Evolutionary conservation across 2,329 filamentous ascomycete genomes (phyloP), one percentile per base, ranked within the genome.

Genomic region (Fusarium sp.): DNA sequence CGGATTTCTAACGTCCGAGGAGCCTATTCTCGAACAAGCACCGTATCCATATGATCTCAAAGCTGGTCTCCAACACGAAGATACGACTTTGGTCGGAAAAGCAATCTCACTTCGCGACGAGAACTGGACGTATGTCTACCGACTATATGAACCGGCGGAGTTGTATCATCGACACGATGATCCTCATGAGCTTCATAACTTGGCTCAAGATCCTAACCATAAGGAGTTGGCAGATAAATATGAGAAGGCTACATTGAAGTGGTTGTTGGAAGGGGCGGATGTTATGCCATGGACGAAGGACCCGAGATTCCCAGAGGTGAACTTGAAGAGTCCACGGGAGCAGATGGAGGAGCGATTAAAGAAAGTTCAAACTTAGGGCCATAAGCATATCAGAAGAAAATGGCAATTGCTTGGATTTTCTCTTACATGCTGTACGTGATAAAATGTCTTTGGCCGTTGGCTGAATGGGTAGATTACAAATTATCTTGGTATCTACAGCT

Each of bases 41-140:
- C 78, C 79, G 0, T 85, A 80, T 34, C 82, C 82, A 0, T 85
- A 84, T 55, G 83, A 84, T 49, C 78, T 85, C 48, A 85, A 85
- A 63, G 78, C 78, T 0, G 76, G 73, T 0, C 76, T 85, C 7
- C 83, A 85, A 64, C 82, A 85, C 60, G 77, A 83, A 13, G 80
- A 85, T 49, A 82, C 82, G 0, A 74, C 73, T 0, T 60, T 84
- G 0, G 82, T 83, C 0, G 83, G 83, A 0, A 84, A 84, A 51
- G 79, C 81, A 1, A 78, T 84, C 1, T 74, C 77, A 4, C 64
- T 82, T 4, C 73, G 81, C 0, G 74, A 79, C 37, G 67, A 78
- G 53, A 71, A 77, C 1, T 84, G 79, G 78, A 82, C 81, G 0
- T 85, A 78, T 43, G 72, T 85, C 1, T 85, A 85, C 51, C 76